These are phyloP conservation scores for Passalora sequoiae DNA, from an alignment of 2,329 filamentous ascomycete genomes.

Conservation along the genomic window DNA sequence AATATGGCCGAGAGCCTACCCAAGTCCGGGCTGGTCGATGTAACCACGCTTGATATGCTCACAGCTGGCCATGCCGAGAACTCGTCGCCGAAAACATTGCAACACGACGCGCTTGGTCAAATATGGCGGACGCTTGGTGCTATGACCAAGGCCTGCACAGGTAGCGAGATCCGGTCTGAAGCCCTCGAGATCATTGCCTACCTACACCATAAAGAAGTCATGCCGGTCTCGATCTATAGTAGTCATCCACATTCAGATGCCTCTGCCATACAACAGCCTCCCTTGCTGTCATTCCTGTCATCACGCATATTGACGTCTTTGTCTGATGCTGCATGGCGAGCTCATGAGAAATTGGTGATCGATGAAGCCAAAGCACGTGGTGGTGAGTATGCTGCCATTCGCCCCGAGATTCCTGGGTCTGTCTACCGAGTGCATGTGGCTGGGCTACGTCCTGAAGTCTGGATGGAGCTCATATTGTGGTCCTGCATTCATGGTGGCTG, in stretches of 20 bases:
- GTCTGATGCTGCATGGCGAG: conserved; percentile 48
- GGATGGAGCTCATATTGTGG: conserved; percentile 51
- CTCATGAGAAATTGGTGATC: conserved; percentile 37
- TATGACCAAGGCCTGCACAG: conserved; percentile 39
- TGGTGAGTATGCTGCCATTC: conserved; percentile 36
- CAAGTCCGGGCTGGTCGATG: not conserved
- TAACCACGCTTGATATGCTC: conserved; percentile 19
- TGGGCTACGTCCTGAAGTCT: conserved; percentile 43
- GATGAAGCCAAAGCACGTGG: conserved; percentile 31
- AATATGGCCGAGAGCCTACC: not conserved
- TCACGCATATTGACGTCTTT: conserved; percentile 46
- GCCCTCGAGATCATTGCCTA: conserved; percentile 46
- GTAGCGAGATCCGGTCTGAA: conserved; percentile 36
- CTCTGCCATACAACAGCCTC: conserved; percentile 43
- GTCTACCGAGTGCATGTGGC: conserved; percentile 39
- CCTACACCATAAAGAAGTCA: conserved; percentile 44
- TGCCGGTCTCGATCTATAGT: conserved; percentile 44
- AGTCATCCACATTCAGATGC: conserved; percentile 34
- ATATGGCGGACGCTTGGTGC: conserved; percentile 44
- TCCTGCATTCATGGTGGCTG: conserved; percentile 47
- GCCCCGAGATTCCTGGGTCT: conserved; percentile 42
- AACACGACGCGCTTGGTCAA: conserved; percentile 39
- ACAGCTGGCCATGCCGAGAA: conserved; percentile 13
- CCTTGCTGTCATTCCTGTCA: conserved; percentile 44
- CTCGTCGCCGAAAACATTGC: conserved; percentile 20